phyloP scores from a whole-genome alignment of 2,329 filamentous ascomycete genomes.

The Monosporascus cannonballus region DNA sequence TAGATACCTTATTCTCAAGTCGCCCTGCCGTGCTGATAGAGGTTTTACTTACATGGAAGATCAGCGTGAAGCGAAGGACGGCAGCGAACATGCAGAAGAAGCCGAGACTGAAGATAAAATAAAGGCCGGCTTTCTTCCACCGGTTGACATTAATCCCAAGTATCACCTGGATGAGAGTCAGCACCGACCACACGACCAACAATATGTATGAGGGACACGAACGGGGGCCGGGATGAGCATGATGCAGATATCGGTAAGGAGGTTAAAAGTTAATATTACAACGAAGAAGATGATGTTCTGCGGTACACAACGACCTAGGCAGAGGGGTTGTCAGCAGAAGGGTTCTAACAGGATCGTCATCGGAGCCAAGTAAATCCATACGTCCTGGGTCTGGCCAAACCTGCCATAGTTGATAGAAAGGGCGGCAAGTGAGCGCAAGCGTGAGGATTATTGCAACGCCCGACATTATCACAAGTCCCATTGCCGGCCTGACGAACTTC shows the following conservation, averaged over 20 bases:
- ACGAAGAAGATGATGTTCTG: slow-evolving; percentile 5
- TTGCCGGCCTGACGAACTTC: slow-evolving; percentile 28
- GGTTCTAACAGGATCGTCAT: neutral
- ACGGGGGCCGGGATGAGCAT: slow-evolving; percentile 6
- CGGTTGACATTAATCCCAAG: slow-evolving; percentile 1
- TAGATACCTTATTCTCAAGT: slow-evolving; percentile 14
- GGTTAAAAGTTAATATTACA: slow-evolving; percentile 5
- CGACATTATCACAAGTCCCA: slow-evolving; percentile 23
- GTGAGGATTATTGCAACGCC: slow-evolving; percentile 20
- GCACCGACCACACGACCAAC: neutral
- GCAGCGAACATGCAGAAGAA: slow-evolving; percentile 7
- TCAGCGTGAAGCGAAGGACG: slow-evolving; percentile 3
- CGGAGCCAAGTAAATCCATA: slow-evolving; percentile 12
- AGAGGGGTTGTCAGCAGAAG: slow-evolving; percentile 2
- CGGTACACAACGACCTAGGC: slow-evolving; percentile 2
- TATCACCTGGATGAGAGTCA: slow-evolving; percentile 1
- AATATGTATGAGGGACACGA: neutral
- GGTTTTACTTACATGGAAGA: slow-evolving; percentile 2
- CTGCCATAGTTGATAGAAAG: slow-evolving; percentile 29
- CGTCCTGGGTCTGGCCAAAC: slow-evolving; percentile 31
- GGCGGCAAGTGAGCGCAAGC: slow-evolving; percentile 25
- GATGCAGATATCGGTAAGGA: slow-evolving; percentile 7
- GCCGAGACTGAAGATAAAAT: slow-evolving; percentile 5
- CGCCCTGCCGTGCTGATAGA: neutral
- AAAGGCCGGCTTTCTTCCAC: slow-evolving; percentile 3